A percentile compares a stretch with the other conserved stretches of the same genome.
Conservation (phyloP, 345 rosid genomes). For the Orychophragmus violaceus region DNA sequence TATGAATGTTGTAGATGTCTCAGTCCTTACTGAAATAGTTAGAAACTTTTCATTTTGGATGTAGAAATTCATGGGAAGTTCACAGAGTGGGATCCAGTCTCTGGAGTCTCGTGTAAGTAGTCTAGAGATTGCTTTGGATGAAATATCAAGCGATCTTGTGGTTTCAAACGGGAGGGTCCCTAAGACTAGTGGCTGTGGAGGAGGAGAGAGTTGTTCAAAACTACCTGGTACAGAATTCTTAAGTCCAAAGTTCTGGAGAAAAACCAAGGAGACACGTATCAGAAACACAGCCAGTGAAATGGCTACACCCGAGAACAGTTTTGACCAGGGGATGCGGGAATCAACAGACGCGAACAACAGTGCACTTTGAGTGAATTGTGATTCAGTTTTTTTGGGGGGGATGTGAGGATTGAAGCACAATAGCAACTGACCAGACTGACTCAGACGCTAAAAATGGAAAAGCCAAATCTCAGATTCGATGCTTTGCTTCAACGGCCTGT, state of each 20-base stretch:
- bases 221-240: no score
- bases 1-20: background rate
- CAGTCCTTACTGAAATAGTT: background rate
- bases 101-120: no score
- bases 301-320: slow-evolving; percentile 15
- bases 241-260: no score
- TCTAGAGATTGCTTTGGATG: slow-evolving; percentile 91
- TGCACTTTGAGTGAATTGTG: background rate
- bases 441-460: slow-evolving; percentile 7
- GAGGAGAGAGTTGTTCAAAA: no score
- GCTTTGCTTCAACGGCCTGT: slow-evolving; percentile 15
- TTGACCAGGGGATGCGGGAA: slow-evolving; percentile 28
- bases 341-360: slow-evolving; percentile 17
- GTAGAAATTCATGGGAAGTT: no score
- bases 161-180: slow-evolving; percentile 62
- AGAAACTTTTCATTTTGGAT: slow-evolving; percentile 28
- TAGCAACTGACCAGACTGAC: slow-evolving; percentile 20
- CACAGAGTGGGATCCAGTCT: no score
- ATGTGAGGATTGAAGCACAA: slow-evolving; percentile 4
- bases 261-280: slow-evolving; percentile 39
- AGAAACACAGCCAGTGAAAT: slow-evolving; percentile 22
- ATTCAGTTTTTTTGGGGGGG: background rate
- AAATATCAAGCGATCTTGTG: slow-evolving; percentile 75
- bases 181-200: no score
- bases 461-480: background rate